Percentiles rank a stretch among this genome's conserved stretches.
These are phyloP conservation scores for Cryptosporidium ubiquitum DNA, from an alignment of 169 alveolate species.

Conservation along the genomic window DNA sequence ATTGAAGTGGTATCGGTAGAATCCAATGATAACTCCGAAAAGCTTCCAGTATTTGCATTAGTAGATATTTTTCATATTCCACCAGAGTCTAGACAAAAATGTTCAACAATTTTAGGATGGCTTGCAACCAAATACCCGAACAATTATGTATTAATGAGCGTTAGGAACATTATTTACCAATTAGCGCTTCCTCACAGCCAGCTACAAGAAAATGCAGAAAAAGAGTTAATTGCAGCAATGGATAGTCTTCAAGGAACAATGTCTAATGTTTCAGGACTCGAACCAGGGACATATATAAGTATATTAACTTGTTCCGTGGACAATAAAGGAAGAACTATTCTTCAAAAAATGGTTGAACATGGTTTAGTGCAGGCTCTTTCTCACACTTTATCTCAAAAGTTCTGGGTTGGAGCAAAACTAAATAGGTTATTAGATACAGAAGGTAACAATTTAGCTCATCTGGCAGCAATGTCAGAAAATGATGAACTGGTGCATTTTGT, in stretches of 20 bases:
- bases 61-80: conserved; percentile 66
- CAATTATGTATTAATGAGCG: conserved; percentile 32
- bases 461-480: conserved; percentile 73
- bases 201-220: conserved; percentile 46
- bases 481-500: conserved; percentile 67
- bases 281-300: conserved; percentile 70
- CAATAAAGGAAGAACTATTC: conserved; percentile 60
- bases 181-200: conserved; percentile 46
- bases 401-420: conserved; percentile 70
- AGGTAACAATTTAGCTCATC: conserved; percentile 57
- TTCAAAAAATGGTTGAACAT: conserved; percentile 71
- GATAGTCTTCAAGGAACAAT: conserved; percentile 72
- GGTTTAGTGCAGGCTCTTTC: conserved; percentile 66
- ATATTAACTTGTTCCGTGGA: conserved; percentile 66
- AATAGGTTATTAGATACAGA: conserved; percentile 38
- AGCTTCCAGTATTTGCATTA: conserved; percentile 56
- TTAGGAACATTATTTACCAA: conserved; percentile 60
- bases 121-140: conserved; percentile 63
- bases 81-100: conserved; percentile 73
- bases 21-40: conserved; percentile 11
- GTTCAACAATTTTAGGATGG: conserved; percentile 69
- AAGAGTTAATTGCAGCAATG: conserved; percentile 69
- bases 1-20: conserved; percentile 35
- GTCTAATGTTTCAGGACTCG: conserved; percentile 66
- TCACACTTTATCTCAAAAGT: conserved; percentile 65